Percentiles rank a stretch among this genome's conserved stretches.
phyloP scores from a whole-genome alignment of 1,284 basidiomycete genomes.

The Veloporphyrellus conicus region DNA sequence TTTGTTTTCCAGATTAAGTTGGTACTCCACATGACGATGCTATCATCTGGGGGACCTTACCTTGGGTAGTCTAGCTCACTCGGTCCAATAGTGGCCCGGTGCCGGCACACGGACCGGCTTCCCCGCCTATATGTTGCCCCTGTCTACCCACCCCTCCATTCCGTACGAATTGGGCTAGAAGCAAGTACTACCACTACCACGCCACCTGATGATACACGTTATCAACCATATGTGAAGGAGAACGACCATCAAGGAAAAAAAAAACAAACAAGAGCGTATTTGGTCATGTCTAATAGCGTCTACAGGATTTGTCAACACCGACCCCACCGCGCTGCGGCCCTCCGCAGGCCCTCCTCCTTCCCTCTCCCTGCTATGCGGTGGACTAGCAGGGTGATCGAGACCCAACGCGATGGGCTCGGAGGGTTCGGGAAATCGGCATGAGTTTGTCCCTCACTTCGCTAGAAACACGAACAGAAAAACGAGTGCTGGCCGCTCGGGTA shows the following conservation, averaged over 20 bases:
- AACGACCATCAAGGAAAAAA: not conserved
- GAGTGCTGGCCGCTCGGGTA: conserved; percentile 3
- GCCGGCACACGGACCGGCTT: not conserved
- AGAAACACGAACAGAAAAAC: not conserved
- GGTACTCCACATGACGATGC: not conserved
- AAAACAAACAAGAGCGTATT: not conserved
- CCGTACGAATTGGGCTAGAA: not conserved
- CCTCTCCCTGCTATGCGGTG: not conserved
- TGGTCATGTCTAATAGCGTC: not conserved
- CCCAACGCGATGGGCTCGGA: conserved; percentile 2
- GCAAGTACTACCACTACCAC: not conserved
- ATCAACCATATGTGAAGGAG: no score
- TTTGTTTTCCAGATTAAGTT: not conserved
- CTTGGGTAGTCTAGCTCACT: conserved; percentile 2
- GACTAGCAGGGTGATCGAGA: not conserved
- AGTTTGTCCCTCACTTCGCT: conserved; percentile 19
- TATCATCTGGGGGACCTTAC: not conserved
- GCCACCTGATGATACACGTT: not conserved
- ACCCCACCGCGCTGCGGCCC: not conserved
- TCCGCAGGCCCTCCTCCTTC: not conserved
- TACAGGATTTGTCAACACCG: not conserved
- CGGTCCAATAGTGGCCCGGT: not conserved
- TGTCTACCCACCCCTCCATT: not conserved
- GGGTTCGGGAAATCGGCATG: conserved; percentile 11
- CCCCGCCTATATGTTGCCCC: not conserved